Evolutionary conservation across 371 early-diverging fungal genomes (phyloP).

Genomic region (Cokeromyces recurvatus): DNA sequence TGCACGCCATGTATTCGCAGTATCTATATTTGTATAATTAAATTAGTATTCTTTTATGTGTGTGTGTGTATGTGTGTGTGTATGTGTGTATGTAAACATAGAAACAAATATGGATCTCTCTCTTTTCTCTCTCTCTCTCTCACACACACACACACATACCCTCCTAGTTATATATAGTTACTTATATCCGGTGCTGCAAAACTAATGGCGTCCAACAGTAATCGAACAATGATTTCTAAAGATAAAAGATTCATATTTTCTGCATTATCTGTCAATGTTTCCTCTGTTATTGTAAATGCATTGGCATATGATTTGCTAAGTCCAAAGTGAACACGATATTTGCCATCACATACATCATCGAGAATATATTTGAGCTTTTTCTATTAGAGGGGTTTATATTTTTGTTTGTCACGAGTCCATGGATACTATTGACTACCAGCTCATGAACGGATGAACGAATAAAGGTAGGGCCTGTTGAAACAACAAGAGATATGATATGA

Average conservation of each 20-base stretch:
- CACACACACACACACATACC: no score
- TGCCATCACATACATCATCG: conserved; percentile 70
- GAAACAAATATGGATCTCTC: no score
- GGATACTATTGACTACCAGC: conserved; percentile 80
- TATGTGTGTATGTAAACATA: no score
- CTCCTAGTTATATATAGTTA: no score
- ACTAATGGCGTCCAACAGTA: conserved; percentile 71
- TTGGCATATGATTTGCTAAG: conserved; percentile 61
- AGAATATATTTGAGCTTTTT: conserved; percentile 52
- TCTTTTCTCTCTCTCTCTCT: no score
- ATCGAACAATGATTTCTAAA: conserved; percentile 71
- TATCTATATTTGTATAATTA: conserved; percentile 29
- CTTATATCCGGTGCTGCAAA: conserved; percentile 66
- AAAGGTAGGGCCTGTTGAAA: conserved; percentile 75
- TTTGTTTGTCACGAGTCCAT: conserved; percentile 68
- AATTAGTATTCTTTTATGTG: no score
- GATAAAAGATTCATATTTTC: conserved; percentile 64
- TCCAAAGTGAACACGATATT: conserved; percentile 76
- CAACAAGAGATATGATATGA: conserved; percentile 72
- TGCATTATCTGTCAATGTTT: conserved; percentile 53
- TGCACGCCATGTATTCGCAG: conserved; percentile 75
- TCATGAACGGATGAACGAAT: conserved; percentile 85
- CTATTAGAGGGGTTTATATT: conserved; percentile 48
- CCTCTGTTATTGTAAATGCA: conserved; percentile 57
- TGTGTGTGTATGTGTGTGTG: no score